These are phyloP conservation scores for Ustilago hordei DNA, from an alignment of 1,284 basidiomycete genomes.

Conservation along the genomic window DNA sequence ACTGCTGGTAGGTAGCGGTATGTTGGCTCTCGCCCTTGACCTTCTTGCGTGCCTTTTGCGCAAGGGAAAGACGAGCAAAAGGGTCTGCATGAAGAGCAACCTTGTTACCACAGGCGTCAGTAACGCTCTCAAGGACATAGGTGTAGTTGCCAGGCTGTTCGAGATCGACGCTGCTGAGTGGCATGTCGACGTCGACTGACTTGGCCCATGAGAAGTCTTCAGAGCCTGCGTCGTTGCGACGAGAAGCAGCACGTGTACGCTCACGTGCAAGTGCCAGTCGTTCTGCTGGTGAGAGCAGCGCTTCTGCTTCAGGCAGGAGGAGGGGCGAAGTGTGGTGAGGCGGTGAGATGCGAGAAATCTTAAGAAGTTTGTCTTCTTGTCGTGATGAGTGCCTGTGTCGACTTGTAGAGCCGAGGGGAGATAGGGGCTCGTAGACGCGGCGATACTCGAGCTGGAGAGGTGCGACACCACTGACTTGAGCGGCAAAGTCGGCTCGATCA, in stretches of 20 bases:
- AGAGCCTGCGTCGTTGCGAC: constrained; percentile 20
- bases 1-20: constrained; percentile 66
- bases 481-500: constrained; percentile 56
- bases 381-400: constrained; percentile 22
- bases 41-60: constrained; percentile 45
- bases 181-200: constrained; percentile 50
- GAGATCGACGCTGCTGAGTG: constrained; percentile 58
- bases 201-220: constrained; percentile 56
- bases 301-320: constrained; percentile 41
- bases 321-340: constrained; percentile 51
- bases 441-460: constrained; percentile 63
- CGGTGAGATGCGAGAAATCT: constrained; percentile 50
- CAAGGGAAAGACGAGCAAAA: constrained; percentile 22
- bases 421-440: constrained; percentile 36
- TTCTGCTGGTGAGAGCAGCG: constrained; percentile 38
- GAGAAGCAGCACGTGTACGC: constrained; percentile 37
- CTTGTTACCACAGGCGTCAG: constrained; percentile 66
- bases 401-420: constrained; percentile 1
- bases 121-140: constrained; percentile 56
- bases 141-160: constrained; percentile 54
- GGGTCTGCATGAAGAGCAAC: constrained; percentile 24
- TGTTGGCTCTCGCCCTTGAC: constrained; percentile 26
- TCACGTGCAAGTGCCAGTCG: constrained; percentile 41
- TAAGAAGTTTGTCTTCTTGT: constrained; percentile 33
- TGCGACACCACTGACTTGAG: constrained; percentile 59